A percentile compares a stretch with the other conserved stretches of the same genome.
phyloP scores from a whole-genome alignment of 2,329 filamentous ascomycete genomes.

The Exophiala spinifera region DNA sequence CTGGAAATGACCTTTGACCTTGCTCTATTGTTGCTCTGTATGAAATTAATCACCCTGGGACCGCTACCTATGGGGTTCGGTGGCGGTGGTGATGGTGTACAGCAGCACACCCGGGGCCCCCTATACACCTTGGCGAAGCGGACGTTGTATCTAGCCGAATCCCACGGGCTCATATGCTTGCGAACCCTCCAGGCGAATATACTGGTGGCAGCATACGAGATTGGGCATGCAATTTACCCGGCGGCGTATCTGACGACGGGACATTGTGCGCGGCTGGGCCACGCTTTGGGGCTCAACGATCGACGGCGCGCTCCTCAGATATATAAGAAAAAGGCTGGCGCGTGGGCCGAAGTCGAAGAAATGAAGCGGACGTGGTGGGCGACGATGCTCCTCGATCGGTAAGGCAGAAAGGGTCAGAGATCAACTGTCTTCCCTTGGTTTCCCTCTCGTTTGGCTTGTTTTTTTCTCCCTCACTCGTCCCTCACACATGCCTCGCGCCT shows the following conservation, averaged over 20 bases:
- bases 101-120: conserved; percentile 13
- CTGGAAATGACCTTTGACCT: conserved; percentile 29
- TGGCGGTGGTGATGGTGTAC: background rate
- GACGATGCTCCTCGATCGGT: conserved; percentile 31
- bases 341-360: conserved; percentile 31
- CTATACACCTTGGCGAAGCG: conserved; percentile 32
- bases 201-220: conserved; percentile 35
- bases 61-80: conserved; percentile 17
- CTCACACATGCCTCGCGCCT: no score
- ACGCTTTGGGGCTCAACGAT: conserved; percentile 27
- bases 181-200: conserved; percentile 33
- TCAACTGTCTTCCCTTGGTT: no score
- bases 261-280: conserved; percentile 27
- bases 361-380: conserved; percentile 31
- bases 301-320: conserved; percentile 25
- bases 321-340: conserved; percentile 13
- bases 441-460: no score
- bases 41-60: conserved; percentile 31
- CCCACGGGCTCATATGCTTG: conserved; percentile 29
- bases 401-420: no score
- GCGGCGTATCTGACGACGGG: conserved; percentile 34
- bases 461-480: background rate
- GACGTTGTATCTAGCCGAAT: conserved; percentile 31
- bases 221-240: conserved; percentile 38
- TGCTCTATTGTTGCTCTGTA: conserved; percentile 32